Evolutionary conservation across 164 flowering plant species (phyloP).

Genomic region (Berberis thunbergii): DNA sequence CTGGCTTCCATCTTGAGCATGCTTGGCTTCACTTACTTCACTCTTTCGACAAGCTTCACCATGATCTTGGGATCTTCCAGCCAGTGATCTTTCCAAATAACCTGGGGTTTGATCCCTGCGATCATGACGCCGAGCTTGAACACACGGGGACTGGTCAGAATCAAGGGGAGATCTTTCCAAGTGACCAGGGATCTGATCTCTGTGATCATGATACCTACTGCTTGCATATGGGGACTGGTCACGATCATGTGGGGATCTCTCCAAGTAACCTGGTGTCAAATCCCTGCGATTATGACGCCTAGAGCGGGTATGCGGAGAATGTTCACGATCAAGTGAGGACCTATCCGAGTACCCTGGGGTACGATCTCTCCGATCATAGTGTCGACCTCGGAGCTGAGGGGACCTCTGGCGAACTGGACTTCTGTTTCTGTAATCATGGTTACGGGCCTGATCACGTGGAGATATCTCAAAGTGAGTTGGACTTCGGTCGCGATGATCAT

Average conservation of each 20-base stretch:
- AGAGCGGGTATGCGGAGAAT: too few species aligned
- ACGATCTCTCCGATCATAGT: too few species aligned
- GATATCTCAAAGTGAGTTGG: neutral
- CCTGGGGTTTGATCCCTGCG: constrained; percentile 37
- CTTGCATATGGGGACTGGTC: neutral
- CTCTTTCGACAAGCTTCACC: constrained; percentile 35
- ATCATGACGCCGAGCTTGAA: constrained; percentile 36
- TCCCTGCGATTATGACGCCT: too few species aligned
- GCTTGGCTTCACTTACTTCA: constrained; percentile 34
- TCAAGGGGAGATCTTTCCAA: constrained; percentile 42
- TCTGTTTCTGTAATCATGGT: neutral
- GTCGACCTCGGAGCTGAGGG: too few species aligned
- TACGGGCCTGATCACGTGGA: neutral
- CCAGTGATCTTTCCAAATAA: constrained; percentile 30
- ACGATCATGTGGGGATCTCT: constrained; percentile 16
- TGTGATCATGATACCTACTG: constrained; percentile 10
- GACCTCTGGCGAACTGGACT: too few species aligned
- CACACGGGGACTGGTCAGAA: constrained; percentile 38
- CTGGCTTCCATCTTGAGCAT: constrained; percentile 24
- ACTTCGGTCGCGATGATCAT: neutral
- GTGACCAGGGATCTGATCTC: constrained; percentile 18
- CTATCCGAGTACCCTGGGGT: too few species aligned
- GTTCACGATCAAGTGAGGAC: too few species aligned
- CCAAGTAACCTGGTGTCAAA: constrained; percentile 18
- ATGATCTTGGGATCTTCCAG: constrained; percentile 27